phyloP scores from a whole-genome alignment of 2,329 filamentous ascomycete species.

The Chrysoporthe cubensis region DNA sequence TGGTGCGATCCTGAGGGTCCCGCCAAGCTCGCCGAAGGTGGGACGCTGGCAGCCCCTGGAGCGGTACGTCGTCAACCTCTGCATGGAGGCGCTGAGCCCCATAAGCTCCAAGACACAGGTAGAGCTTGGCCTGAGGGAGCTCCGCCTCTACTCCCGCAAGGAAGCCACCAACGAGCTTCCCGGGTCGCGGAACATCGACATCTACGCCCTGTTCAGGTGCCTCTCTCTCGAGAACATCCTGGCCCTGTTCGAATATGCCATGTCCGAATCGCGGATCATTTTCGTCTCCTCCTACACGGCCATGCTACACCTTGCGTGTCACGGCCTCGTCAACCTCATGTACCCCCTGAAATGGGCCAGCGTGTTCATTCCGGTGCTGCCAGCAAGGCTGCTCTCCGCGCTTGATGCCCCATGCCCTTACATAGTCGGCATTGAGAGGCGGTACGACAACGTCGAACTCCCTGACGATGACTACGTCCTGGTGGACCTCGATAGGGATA shows the following conservation, averaged over 20 bases:
- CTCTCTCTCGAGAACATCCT: conserved; percentile 92
- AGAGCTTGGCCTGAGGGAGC: conserved; percentile 84
- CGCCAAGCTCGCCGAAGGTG: conserved; percentile 84
- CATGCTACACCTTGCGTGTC: conserved; percentile 92
- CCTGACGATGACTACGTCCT: conserved; percentile 96
- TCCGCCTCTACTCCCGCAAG: conserved; percentile 89
- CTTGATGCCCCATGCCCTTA: conserved; percentile 96
- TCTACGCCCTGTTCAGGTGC: conserved; percentile 90
- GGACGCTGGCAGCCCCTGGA: conserved; percentile 96
- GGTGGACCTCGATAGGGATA: conserved; percentile 90
- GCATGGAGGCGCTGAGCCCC: conserved; percentile 90
- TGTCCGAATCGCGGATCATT: conserved; percentile 94
- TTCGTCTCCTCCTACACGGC: conserved; percentile 93
- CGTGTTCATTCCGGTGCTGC: conserved; percentile 90
- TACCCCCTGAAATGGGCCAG: conserved; percentile 94
- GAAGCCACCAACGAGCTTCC: conserved; percentile 93
- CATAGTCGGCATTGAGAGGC: conserved; percentile 91
- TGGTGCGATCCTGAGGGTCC: conserved; percentile 79
- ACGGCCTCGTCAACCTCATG: conserved; percentile 81
- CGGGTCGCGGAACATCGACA: conserved; percentile 85
- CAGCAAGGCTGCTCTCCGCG: conserved; percentile 83
- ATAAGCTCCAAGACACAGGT: conserved; percentile 95
- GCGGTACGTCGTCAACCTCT: conserved; percentile 95
- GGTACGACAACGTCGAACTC: conserved; percentile 83
- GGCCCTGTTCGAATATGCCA: conserved; percentile 87